Evolutionary conservation across 768 basidiomycete genomes (phyloP), one percentile per base, ranked within the genome.

Genomic region (Boletellus ananas): DNA sequence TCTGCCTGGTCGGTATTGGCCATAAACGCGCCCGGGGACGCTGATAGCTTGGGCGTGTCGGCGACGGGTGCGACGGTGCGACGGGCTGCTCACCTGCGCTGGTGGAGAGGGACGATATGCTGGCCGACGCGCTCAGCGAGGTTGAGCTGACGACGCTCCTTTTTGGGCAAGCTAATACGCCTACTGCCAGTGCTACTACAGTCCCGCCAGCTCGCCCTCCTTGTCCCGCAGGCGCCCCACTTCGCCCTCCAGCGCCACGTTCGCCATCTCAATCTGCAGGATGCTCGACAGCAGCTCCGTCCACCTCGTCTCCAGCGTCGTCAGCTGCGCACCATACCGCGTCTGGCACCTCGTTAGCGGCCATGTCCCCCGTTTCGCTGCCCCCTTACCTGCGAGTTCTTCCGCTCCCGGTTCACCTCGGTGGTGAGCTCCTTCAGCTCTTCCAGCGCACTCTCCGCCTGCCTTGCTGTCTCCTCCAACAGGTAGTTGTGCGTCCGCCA

Each of bases 181-280:
- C 43, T 29, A 20, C 25, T 13, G 29, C 29, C 10, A 29, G 29
- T 11, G 29, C 29, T 29, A 11, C 50, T 54, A 64, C 33, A 59
- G 45, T 41, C 71, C 74, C 37, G 78, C 74, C 43, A 90, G 73
- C 59, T 88, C 86, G 4, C 74, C 79, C 65, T 86, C 85, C 53
- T 69, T 76, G 52, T 70, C 72, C 58, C 77, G 75, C 45, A 90
- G 68, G 34, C 76, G 70, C 40, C 77, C 79, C 42, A 96, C 76
- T 61, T 96, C 92, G 6, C 75, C 83, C 58, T 94, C 92, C 66
- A 96, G 68, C 23, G 92, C 91, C 36, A 85, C 78, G 65, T 93
- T 94, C 16, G 94, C 95, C 83, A 98, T 84, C 75, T 96, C 94
- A 56, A 96, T 87, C 70, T 97, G 94, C 51, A 97, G 72, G 39